A percentile compares a stretch with the other conserved stretches of the same genome.
These are phyloP conservation scores for Macrocybe gigantea DNA, from an alignment of 768 basidiomycete species.

Conservation along the genomic window DNA sequence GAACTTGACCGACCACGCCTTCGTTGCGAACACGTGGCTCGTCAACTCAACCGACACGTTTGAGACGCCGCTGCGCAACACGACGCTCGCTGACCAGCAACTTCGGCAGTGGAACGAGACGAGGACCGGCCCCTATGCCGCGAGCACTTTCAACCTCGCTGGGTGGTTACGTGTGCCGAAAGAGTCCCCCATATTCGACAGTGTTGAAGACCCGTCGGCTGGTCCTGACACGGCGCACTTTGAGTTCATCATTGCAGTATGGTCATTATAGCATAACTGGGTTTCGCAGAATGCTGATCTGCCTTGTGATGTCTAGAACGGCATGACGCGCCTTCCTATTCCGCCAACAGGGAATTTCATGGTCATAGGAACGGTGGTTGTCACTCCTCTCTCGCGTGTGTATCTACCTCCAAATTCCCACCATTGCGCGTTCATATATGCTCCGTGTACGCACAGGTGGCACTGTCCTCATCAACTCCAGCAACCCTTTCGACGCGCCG, in stretches of 20 bases:
- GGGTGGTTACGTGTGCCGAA: conserved; percentile 21
- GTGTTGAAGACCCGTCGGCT: conserved; percentile 19
- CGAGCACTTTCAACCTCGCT: conserved; percentile 11
- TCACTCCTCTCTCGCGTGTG: conserved; percentile 24
- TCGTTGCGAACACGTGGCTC: conserved; percentile 19
- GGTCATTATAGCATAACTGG: conserved; percentile 1
- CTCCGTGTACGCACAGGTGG: conserved; percentile 16
- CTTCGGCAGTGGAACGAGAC: conserved; percentile 13
- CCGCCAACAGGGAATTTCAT: conserved; percentile 22
- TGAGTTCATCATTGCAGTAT: conserved; percentile 23
- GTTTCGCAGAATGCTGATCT: neutral
- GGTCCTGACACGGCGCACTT: conserved; percentile 21
- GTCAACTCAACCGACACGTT: conserved; percentile 21
- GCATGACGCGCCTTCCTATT: conserved; percentile 14
- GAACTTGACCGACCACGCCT: conserved; percentile 24
- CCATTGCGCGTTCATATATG: conserved; percentile 15
- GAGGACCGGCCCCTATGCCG: conserved; percentile 13
- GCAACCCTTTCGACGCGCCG: conserved; percentile 36
- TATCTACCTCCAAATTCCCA: conserved; percentile 30
- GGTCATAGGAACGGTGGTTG: conserved; percentile 16
- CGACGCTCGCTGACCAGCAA: conserved; percentile 11
- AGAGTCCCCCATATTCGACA: conserved; percentile 12
- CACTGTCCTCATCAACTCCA: conserved; percentile 27
- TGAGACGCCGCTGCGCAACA: conserved; percentile 17
- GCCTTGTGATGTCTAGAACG: neutral